Percentiles rank a stretch among this genome's conserved stretches.
Conservation (phyloP, 495 filamentous ascomycete species). For the Aspergillus affinis region DNA sequence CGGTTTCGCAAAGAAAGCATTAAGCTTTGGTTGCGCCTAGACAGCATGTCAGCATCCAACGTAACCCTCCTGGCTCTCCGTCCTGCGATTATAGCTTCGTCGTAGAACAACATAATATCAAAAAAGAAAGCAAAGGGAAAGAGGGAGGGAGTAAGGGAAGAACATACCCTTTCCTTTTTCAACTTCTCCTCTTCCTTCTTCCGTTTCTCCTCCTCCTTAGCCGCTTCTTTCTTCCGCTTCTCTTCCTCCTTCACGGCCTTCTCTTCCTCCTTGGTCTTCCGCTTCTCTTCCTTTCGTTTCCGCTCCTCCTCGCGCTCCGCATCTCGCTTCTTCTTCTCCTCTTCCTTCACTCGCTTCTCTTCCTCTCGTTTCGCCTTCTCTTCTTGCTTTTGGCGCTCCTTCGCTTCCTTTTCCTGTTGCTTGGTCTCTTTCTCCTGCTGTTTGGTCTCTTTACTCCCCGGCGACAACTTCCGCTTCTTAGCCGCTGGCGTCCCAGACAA, state of each 20-base stretch:
- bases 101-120: slow-evolving; percentile 8
- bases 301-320: slow-evolving; percentile 32
- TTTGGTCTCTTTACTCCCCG: slow-evolving; percentile 54
- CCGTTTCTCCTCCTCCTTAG: slow-evolving; percentile 56
- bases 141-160: slow-evolving; percentile 11
- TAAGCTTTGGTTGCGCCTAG: slow-evolving; percentile 58
- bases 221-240: slow-evolving; percentile 39
- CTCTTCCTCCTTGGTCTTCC: slow-evolving; percentile 63
- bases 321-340: slow-evolving; percentile 42
- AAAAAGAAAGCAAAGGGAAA: background rate
- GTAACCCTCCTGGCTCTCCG: background rate
- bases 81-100: background rate
- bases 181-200: slow-evolving; percentile 61
- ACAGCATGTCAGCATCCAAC: slow-evolving; percentile 2
- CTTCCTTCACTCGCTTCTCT: slow-evolving; percentile 45
- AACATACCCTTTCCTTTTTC: slow-evolving; percentile 66
- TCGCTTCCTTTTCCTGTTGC: slow-evolving; percentile 44
- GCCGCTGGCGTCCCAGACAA: slow-evolving; percentile 15
- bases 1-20: slow-evolving; percentile 61
- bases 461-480: slow-evolving; percentile 56
- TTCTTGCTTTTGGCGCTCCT: slow-evolving; percentile 45
- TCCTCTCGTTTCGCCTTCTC: slow-evolving; percentile 44
- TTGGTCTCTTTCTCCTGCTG: slow-evolving; percentile 50
- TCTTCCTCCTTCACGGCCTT: slow-evolving; percentile 43
- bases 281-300: slow-evolving; percentile 42